Base-by-base conservation (phyloP, 306 rosid species). In the Begonia loranthoides region DNA sequence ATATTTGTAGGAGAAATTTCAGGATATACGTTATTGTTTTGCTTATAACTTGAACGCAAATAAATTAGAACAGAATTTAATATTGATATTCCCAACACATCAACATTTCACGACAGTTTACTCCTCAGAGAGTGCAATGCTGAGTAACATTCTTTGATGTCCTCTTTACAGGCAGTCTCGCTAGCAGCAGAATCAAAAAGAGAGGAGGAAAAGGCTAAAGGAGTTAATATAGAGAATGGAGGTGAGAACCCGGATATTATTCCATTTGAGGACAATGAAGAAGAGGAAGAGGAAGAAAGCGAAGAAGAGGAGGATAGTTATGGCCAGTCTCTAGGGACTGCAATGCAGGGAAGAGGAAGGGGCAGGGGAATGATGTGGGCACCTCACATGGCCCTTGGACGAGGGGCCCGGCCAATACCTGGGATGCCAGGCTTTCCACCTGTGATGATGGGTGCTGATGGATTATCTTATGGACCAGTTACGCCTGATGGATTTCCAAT, bases 231-330 rank as follows among this genome's bases (percentile, higher is more conserved):
- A n/a, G 93, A 80, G 40, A 76, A 74, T 44, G 84, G 88, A 60
- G 92, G 78, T 49, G 93, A 86, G 53, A 92, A 92, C 69, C 99
- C 99, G 17, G 99, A 86, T 55, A 92, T 92, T 34, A 95, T 92
- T 44, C 99, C 96, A 61, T 92, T 92, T 50, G 99, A 92, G 78
- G 99, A 92, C 86, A 86, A 92, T 15, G 99, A 92, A 75, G 99
- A 92, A 54, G 99, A 92, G 79, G 99, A 92, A 76, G 99, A 92
- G 66, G 96, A 92, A 59, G 99, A 92, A 66, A 92, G 99, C 58
- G 99, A 92, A 15, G 99, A 92, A 45, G 97, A 90, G 73, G 99
- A 92, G 72, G 99, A 92, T 68, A 74, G 75, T 74, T 75, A 79
- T 55, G 75, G 65, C 41, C 96, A 71, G 66, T 73, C 28, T 44